Base-by-base conservation (phyloP, 1,284 basidiomycete species). In the Coniophora puteana region DNA sequence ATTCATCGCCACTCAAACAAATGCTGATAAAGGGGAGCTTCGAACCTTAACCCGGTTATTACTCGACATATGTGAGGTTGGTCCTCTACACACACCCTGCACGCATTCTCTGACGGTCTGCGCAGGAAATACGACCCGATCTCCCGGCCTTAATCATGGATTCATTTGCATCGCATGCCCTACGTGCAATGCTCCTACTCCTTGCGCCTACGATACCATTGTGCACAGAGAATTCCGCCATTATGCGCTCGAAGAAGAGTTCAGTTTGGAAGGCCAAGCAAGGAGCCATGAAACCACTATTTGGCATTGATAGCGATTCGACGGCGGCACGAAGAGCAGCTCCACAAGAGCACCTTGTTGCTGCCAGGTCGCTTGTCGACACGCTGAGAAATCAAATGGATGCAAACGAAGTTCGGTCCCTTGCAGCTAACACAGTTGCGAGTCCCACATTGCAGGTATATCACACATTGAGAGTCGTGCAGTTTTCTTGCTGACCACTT, bases 111-210 rank as follows among this genome's bases (percentile, higher is more conserved):
- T 48, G 23, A 41, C 36, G 39, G 10, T 23, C 25, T 42, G 10
- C 39, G 3, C 48, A 91, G 83, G 90, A 92, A 71, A 52, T 93
- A 20, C 55, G 81, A 1, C 79, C 85, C 1, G 63, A 63, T 5
- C 66, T 93, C 18, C 65, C 80, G 0, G 66, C 69, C 4, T 73
- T 94, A 23, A 64, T 93, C 25, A 78, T 84, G 65, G 82, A 93
- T 53, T 81, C 85, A 14, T 93, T 93, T 55, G 91, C 83, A 20
- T 93, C 93, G 0, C 93, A 95, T 51, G 88, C 92, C 27, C 51
- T 94, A 36, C 83, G 92, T 26, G 79, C 85, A 13, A 65, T 96
- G 1, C 72, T 96, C 5, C 59, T 85, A 5, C 70, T 95, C 23
- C 70, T 95, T 14, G 63, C 69, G 12, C 53, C 63, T 6, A 57